Conservation (phyloP, 495 filamentous ascomycete genomes). For the Daldinia vernicosa region DNA sequence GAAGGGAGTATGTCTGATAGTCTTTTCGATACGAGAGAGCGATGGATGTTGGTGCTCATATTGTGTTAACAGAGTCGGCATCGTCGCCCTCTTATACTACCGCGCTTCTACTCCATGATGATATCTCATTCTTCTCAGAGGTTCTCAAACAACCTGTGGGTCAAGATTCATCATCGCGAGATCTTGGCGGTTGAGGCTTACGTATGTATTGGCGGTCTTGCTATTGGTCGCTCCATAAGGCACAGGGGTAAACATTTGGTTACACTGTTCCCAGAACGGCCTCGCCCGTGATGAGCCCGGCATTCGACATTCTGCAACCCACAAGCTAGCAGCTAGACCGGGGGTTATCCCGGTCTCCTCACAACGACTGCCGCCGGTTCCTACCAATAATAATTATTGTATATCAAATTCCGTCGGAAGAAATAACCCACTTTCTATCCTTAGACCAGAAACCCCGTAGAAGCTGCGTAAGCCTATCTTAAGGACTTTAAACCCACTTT, state of each 20-base stretch:
- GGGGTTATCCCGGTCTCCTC: not conserved
- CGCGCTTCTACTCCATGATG: not conserved
- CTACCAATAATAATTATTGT: not conserved
- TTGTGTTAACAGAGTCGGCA: not conserved
- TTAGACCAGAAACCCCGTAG: not conserved
- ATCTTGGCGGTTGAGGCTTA: slow-evolving; percentile 29
- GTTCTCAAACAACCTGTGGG: slow-evolving; percentile 14
- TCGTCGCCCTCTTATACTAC: not conserved
- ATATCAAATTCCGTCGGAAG: not conserved
- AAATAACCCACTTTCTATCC: not conserved
- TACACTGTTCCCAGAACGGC: not conserved
- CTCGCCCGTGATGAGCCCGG: not conserved
- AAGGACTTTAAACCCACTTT: not conserved
- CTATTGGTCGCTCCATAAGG: not conserved
- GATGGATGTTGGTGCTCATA: not conserved
- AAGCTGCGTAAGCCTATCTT: not conserved
- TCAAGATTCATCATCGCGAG: slow-evolving; percentile 32
- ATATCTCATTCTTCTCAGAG: not conserved
- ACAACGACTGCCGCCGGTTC: not conserved
- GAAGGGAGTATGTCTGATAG: not conserved
- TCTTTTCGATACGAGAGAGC: not conserved
- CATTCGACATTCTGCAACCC: not conserved
- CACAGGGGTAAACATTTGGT: not conserved
- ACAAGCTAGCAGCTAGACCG: not conserved
- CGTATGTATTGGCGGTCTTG: not conserved